Percentiles rank a stretch among this genome's conserved stretches.
phyloP scores from a whole-genome alignment of 768 basidiomycete genomes.

The Auricularia sp. region DNA sequence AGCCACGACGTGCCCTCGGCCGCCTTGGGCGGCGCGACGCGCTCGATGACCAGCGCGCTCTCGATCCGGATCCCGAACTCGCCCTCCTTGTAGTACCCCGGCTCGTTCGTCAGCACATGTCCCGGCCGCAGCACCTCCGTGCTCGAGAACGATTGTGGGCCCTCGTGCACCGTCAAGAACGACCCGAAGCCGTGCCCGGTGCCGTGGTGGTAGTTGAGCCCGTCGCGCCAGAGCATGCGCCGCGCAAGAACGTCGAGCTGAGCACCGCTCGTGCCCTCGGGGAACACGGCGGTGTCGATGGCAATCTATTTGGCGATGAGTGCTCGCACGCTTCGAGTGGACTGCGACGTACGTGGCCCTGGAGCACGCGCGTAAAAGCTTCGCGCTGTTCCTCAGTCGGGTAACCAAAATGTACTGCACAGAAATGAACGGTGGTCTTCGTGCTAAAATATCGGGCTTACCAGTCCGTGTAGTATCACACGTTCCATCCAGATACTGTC shows the following conservation, averaged over 20 bases:
- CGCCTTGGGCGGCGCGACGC: constrained; percentile 28
- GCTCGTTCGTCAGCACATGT: constrained; percentile 89
- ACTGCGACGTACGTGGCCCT: constrained; percentile 73
- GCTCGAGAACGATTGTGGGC: constrained; percentile 30
- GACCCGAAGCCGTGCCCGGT: constrained; percentile 87
- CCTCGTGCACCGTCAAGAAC: constrained; percentile 76
- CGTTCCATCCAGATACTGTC: constrained; percentile 83
- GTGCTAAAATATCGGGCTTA: no score
- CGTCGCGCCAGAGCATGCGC: constrained; percentile 78
- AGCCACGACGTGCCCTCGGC: constrained; percentile 67
- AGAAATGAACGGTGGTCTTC: no score
- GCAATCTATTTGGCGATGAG: constrained; percentile 52
- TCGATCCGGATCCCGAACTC: constrained; percentile 90
- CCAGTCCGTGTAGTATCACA: constrained; percentile 61
- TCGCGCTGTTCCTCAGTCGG: constrained; percentile 78
- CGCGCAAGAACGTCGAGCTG: constrained; percentile 86
- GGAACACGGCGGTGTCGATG: constrained; percentile 83
- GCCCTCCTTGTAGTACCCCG: constrained; percentile 76
- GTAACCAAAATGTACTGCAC: constrained; percentile 65
- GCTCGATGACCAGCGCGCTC: constrained; percentile 67
- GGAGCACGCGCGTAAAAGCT: constrained; percentile 89
- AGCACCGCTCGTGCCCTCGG: constrained; percentile 74
- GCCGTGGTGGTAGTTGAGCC: constrained; percentile 51
- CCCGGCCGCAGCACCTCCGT: constrained; percentile 74
- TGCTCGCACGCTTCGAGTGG: constrained; percentile 10